Conservation (phyloP, 1,284 basidiomycete species). For the Sphaerobolus stellatus region DNA sequence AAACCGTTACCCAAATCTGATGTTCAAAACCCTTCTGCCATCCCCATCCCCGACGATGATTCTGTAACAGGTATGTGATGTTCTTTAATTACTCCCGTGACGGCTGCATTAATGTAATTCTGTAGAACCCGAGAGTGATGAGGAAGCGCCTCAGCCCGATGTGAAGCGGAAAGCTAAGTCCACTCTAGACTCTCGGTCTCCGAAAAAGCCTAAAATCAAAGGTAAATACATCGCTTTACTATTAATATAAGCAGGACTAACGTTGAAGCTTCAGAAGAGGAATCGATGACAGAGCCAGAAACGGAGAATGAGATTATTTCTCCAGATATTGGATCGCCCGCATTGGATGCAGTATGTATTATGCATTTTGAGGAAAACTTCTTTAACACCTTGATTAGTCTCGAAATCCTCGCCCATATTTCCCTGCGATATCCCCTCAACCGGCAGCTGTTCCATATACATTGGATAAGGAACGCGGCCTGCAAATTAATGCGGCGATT, state of each 20-base stretch:
- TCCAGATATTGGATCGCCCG: constrained; percentile 12
- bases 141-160: neutral
- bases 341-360: constrained; percentile 4
- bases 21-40: neutral
- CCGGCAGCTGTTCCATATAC: constrained; percentile 41
- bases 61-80: constrained; percentile 4
- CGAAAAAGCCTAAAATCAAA: neutral
- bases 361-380: neutral
- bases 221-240: neutral
- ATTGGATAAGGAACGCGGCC: constrained; percentile 44
- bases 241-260: neutral
- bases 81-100: neutral
- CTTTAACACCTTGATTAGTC: constrained; percentile 26
- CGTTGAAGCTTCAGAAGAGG: neutral
- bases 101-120: too few relatives aligned
- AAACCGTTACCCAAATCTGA: neutral
- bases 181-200: too few relatives aligned
- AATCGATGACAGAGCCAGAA: constrained; percentile 10
- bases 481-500: constrained; percentile 68
- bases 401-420: constrained; percentile 49
- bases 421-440: constrained; percentile 48
- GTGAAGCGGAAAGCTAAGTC: too few relatives aligned
- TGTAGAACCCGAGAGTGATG: constrained; percentile 9
- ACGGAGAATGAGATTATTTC: constrained; percentile 1
- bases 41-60: neutral